Evolutionary conservation across 1,284 basidiomycete species (phyloP).

Genomic region (Cutaneotrichosporon sp.): DNA sequence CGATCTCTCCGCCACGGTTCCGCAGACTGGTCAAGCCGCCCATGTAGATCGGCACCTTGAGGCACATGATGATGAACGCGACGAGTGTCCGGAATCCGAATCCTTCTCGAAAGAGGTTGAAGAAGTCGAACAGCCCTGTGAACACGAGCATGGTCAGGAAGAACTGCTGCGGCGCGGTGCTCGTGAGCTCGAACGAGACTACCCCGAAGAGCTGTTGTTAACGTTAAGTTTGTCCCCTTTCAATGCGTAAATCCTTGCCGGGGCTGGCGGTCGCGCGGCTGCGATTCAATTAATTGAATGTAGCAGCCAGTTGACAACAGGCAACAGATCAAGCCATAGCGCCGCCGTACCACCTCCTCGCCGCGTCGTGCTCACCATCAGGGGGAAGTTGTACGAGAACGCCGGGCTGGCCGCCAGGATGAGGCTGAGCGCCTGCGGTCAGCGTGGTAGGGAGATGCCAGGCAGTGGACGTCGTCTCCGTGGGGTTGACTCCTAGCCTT

Average conservation of each 20-base stretch:
- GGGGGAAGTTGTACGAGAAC: constrained; percentile 42
- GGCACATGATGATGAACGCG: constrained; percentile 15
- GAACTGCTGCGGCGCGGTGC: constrained; percentile 34
- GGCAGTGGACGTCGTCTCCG: too few species aligned
- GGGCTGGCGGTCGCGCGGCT: too few species aligned
- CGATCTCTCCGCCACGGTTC: constrained; percentile 42
- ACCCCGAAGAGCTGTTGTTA: constrained; percentile 46
- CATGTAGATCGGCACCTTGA: constrained; percentile 43
- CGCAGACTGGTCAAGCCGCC: constrained; percentile 34
- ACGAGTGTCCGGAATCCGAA: neutral
- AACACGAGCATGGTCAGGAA: constrained; percentile 39
- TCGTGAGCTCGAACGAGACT: constrained; percentile 38
- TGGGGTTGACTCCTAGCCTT: too few species aligned
- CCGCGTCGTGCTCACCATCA: constrained; percentile 36
- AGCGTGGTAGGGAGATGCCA: neutral
- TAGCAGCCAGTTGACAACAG: too few species aligned
- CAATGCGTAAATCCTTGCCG: too few species aligned
- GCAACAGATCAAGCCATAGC: too few species aligned
- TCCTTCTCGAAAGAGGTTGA: constrained; percentile 25
- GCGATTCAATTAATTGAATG: too few species aligned
- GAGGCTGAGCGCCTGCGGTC: constrained; percentile 32
- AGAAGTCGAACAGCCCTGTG: constrained; percentile 38
- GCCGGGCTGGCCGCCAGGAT: constrained; percentile 26
- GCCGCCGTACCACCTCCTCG: too few species aligned
- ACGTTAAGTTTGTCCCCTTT: constrained; percentile 37